Evolutionary conservation across 768 basidiomycete genomes (phyloP).

Genomic region (Daedaleopsis sinensis): DNA sequence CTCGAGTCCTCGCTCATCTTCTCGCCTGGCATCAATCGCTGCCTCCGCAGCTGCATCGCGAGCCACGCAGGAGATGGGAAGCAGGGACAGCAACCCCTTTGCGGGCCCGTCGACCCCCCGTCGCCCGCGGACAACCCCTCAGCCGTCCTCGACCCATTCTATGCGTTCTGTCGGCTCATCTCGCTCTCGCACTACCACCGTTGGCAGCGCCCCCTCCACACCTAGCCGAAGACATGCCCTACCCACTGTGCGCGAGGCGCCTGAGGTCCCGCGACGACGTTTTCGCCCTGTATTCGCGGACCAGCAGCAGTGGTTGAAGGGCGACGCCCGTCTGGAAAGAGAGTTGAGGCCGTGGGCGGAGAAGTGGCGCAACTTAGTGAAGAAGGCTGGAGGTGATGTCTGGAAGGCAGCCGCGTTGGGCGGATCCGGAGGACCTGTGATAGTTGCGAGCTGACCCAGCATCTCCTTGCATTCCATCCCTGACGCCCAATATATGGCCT

Average conservation of each 20-base stretch:
- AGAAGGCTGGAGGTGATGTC: constrained; percentile 11
- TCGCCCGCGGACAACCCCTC: neutral
- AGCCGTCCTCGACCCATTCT: constrained; percentile 17
- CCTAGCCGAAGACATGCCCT: constrained; percentile 3
- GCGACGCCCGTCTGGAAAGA: constrained; percentile 25
- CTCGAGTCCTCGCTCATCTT: constrained; percentile 8
- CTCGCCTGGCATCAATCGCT: constrained; percentile 1
- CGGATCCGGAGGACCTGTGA: neutral
- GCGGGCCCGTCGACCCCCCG: constrained; percentile 17
- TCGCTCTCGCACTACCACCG: neutral
- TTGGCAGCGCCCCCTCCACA: constrained; percentile 7
- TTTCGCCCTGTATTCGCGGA: constrained; percentile 28
- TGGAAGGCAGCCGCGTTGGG: constrained; percentile 18
- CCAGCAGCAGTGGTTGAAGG: constrained; percentile 30
- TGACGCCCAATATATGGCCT: too few relatives aligned
- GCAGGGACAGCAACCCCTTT: neutral
- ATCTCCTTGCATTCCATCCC: too few relatives aligned
- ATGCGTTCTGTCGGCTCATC: constrained; percentile 5
- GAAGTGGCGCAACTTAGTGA: constrained; percentile 11
- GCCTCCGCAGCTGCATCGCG: neutral
- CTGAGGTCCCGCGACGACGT: constrained; percentile 19
- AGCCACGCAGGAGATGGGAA: neutral
- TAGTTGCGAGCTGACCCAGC: too few relatives aligned
- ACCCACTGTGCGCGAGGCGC: constrained; percentile 18
- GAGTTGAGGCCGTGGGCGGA: constrained; percentile 20